Conservation (phyloP, 2,329 filamentous ascomycete species). For the Elsinoe necatrix region DNA sequence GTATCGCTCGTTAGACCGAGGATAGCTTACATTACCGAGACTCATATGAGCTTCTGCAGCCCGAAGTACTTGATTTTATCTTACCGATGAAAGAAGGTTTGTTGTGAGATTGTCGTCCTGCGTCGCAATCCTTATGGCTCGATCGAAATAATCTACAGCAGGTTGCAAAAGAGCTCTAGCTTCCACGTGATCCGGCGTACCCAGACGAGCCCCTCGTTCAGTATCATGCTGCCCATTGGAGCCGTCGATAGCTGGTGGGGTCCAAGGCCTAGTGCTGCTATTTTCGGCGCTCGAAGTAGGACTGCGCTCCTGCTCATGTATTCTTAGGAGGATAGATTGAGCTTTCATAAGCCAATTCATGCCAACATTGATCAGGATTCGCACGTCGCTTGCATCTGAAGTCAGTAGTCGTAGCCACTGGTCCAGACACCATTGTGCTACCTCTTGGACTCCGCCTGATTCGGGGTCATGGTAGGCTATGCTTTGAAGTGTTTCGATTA, state of each 20-base stretch:
- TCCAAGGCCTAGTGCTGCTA: constrained; percentile 31
- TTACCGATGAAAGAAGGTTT: constrained; percentile 38
- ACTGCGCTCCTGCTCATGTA: constrained; percentile 38
- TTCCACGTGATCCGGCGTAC: constrained; percentile 42
- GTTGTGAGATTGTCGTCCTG: constrained; percentile 33
- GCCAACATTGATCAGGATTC: constrained; percentile 34
- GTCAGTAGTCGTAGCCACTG: constrained; percentile 41
- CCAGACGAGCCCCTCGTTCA: constrained; percentile 33
- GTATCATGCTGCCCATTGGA: constrained; percentile 23
- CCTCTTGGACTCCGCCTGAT: constrained; percentile 36
- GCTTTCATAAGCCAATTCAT: constrained; percentile 41
- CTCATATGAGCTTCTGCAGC: constrained; percentile 47
- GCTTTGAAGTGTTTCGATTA: constrained; percentile 39
- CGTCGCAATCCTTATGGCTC: constrained; percentile 39
- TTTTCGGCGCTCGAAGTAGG: constrained; percentile 25
- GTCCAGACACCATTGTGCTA: constrained; percentile 43
- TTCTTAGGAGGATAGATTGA: constrained; percentile 42
- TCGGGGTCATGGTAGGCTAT: constrained; percentile 45
- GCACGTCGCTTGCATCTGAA: constrained; percentile 37
- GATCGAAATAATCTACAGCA: constrained; percentile 43
- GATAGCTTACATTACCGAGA: constrained; percentile 42
- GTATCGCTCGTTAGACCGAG: constrained; percentile 36
- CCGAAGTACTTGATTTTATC: too few species aligned
- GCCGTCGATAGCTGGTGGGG: constrained; percentile 26
- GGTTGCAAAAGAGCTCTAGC: constrained; percentile 44